These are phyloP conservation scores for Trichoderma cornu-damae DNA, from an alignment of 2,329 filamentous ascomycete genomes.

Conservation along the genomic window DNA sequence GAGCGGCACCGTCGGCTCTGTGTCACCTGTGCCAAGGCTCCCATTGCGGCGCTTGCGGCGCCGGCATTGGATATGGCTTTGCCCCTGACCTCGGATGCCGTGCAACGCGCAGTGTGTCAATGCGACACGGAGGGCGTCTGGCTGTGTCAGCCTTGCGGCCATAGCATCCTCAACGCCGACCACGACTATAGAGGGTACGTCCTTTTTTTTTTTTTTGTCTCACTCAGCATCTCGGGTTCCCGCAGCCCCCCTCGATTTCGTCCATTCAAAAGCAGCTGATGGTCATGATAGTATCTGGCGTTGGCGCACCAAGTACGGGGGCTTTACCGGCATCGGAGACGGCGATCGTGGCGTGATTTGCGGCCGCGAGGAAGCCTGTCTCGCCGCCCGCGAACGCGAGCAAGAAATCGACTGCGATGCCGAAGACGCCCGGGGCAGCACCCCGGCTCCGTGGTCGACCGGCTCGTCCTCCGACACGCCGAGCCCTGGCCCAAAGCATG, in stretches of 20 bases:
- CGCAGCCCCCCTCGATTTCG: not conserved
- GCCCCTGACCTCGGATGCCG: conserved; percentile 46
- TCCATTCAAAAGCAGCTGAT: not conserved
- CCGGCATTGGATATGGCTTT: conserved; percentile 41
- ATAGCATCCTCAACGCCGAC: conserved; percentile 58
- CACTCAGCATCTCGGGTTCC: too few species aligned
- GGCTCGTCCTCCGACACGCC: conserved; percentile 21
- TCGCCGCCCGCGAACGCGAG: conserved; percentile 71
- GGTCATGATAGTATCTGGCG: conserved; percentile 62
- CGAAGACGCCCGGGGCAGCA: conserved; percentile 58
- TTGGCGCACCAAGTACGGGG: conserved; percentile 81
- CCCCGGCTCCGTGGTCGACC: conserved; percentile 22
- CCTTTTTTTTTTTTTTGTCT: too few species aligned
- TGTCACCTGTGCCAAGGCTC: conserved; percentile 65
- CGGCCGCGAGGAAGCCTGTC: conserved; percentile 69
- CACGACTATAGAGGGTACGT: conserved; percentile 54
- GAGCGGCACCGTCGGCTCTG: conserved; percentile 80
- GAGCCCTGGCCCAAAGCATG: conserved; percentile 15
- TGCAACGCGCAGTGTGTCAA: conserved; percentile 53
- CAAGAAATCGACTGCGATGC: conserved; percentile 82
- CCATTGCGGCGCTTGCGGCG: conserved; percentile 53
- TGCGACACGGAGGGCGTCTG: conserved; percentile 60
- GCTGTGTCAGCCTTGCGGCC: conserved; percentile 81
- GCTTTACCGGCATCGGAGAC: conserved; percentile 80
- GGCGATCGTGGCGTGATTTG: conserved; percentile 85